phyloP scores from a whole-genome alignment of 345 rosid genomes.

The Euphorbia peplus region DNA sequence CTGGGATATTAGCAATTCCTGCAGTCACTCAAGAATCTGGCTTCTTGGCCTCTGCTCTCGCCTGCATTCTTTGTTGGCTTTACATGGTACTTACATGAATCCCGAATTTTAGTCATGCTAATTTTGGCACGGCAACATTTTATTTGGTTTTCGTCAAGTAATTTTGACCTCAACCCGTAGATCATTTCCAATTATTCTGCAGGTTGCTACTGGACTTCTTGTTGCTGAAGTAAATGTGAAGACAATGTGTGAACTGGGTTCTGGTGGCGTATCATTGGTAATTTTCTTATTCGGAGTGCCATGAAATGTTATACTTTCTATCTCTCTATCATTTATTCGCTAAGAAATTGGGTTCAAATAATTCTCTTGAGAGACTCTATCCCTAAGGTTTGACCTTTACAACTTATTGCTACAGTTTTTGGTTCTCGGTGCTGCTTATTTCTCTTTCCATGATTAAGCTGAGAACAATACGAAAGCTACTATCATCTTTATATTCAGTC shows the following conservation, averaged over 20 bases:
- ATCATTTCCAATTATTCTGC: constrained; percentile 14
- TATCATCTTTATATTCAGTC: neutral
- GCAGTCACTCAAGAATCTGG: constrained; percentile 91
- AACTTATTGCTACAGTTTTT: neutral
- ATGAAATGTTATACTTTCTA: neutral
- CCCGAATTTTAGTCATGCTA: constrained; percentile 24
- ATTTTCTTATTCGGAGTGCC: neutral
- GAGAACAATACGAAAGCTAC: neutral
- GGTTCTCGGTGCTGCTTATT: neutral
- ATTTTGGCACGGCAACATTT: neutral
- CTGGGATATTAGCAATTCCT: constrained; percentile 92
- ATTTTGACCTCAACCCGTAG: neutral
- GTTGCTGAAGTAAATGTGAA: constrained; percentile 87
- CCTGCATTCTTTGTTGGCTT: constrained; percentile 71
- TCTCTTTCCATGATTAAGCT: neutral
- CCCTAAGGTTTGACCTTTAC: neutral
- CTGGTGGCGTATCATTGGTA: constrained; percentile 94
- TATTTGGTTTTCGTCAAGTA: neutral
- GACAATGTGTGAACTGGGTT: constrained; percentile 89
- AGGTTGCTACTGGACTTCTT: constrained; percentile 88
- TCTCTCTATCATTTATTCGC: neutral
- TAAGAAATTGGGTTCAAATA: neutral
- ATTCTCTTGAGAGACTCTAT: neutral
- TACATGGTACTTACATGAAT: too few relatives aligned
- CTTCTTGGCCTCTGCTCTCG: constrained; percentile 74